Evolutionary conservation across 2,329 filamentous ascomycete genomes (phyloP).

Genomic region (Zalaria obscura): DNA sequence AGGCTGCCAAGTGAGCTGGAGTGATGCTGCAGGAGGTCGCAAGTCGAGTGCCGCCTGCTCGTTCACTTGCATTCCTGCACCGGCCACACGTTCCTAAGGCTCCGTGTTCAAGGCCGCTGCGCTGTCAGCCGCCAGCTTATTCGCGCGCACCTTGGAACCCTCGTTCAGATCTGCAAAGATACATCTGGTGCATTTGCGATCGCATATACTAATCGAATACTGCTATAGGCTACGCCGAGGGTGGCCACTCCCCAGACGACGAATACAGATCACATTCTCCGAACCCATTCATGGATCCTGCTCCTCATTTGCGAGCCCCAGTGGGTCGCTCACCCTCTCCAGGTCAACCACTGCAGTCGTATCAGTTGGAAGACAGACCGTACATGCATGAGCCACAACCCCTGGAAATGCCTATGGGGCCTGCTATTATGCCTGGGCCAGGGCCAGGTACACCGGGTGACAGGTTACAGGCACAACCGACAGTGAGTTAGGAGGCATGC

Average conservation of each 20-base stretch:
- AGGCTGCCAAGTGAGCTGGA: too few relatives aligned
- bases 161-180: neutral
- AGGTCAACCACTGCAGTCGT: constrained; percentile 58
- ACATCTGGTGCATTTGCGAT: neutral
- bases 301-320: constrained; percentile 22
- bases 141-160: neutral
- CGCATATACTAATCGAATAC: constrained; percentile 1
- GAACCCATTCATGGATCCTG: constrained; percentile 35
- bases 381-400: constrained; percentile 41
- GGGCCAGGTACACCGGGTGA: constrained; percentile 51
- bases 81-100: neutral
- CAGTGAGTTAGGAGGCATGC: constrained; percentile 40
- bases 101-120: neutral
- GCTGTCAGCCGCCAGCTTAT: neutral
- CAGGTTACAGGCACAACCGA: constrained; percentile 68
- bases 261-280: constrained; percentile 11
- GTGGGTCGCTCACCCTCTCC: constrained; percentile 58
- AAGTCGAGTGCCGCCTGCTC: too few relatives aligned
- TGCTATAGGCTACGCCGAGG: constrained; percentile 6
- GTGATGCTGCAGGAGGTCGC: too few relatives aligned
- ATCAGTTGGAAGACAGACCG: constrained; percentile 69
- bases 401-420: constrained; percentile 56
- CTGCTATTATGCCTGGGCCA: constrained; percentile 43
- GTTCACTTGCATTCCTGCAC: neutral
- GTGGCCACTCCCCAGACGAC: constrained; percentile 10